These are phyloP conservation scores for Globisporangium rhizosaccharum DNA, from an alignment of 352 stramenopile species.

Conservation along the genomic window DNA sequence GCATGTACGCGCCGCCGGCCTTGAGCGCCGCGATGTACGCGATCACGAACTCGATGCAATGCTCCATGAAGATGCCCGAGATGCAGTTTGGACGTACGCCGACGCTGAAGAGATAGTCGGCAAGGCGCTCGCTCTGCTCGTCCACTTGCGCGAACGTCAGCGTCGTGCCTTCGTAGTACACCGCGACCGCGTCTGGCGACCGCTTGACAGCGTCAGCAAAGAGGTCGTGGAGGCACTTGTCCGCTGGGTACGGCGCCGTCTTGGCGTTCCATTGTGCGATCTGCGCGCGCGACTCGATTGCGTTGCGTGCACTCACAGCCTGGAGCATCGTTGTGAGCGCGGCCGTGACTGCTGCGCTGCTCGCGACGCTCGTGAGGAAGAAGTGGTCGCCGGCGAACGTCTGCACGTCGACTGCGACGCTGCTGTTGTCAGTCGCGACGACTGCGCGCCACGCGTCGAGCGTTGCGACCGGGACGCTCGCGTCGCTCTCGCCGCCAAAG, in stretches of 20 bases:
- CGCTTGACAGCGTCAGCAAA: slow-evolving; percentile 64
- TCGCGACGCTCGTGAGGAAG: slow-evolving; percentile 36
- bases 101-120: slow-evolving; percentile 54
- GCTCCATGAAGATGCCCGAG: slow-evolving; percentile 88
- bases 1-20: slow-evolving; percentile 89
- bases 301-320: slow-evolving; percentile 24
- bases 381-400: slow-evolving; percentile 61
- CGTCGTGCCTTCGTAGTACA: slow-evolving; percentile 64
- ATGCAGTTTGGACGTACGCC: slow-evolving; percentile 68
- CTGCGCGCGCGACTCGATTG: slow-evolving; percentile 37
- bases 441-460: slow-evolving; percentile 34
- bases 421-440: slow-evolving; percentile 9
- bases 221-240: slow-evolving; percentile 78
- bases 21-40: slow-evolving; percentile 89
- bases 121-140: slow-evolving; percentile 56
- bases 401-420: slow-evolving; percentile 25
- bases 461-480: slow-evolving; percentile 24
- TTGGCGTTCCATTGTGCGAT: slow-evolving; percentile 51
- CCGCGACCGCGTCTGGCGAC: slow-evolving; percentile 55
- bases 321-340: slow-evolving; percentile 34
- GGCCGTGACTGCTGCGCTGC: slow-evolving; percentile 26
- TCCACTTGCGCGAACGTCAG: slow-evolving; percentile 71
- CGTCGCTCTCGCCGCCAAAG: slow-evolving; percentile 46
- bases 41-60: slow-evolving; percentile 89
- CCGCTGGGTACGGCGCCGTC: slow-evolving; percentile 47